phyloP scores from a whole-genome alignment of 2,329 filamentous ascomycete genomes.

The Penicillium thymicola region DNA sequence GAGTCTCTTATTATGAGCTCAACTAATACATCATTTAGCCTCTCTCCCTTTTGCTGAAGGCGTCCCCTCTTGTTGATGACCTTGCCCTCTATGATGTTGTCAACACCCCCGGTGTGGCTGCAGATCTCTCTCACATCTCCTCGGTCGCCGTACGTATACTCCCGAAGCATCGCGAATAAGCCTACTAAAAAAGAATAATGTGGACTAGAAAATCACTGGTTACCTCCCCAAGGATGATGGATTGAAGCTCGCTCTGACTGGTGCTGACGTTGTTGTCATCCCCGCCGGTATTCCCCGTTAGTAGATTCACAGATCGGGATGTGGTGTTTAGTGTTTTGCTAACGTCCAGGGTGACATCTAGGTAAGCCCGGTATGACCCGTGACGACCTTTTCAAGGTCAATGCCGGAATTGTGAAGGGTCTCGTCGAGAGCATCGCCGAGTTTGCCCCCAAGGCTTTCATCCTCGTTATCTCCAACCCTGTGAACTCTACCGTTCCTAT shows the following conservation, averaged over 20 bases:
- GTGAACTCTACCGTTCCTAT: conserved; percentile 99
- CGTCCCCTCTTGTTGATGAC: conserved; percentile 81
- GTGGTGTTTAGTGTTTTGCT: neutral
- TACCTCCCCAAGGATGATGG: conserved; percentile 84
- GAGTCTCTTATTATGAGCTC: neutral
- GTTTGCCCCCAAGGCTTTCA: conserved; percentile 85
- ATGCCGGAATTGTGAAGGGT: conserved; percentile 94
- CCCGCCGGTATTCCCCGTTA: conserved; percentile 95
- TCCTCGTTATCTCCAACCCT: conserved; percentile 98
- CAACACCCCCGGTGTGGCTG: conserved; percentile 93
- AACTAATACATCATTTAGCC: conserved; percentile 56
- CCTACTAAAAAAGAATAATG: neutral
- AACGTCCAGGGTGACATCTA: conserved; percentile 37
- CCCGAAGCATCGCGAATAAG: neutral
- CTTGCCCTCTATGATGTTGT: conserved; percentile 99
- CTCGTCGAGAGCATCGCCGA: conserved; percentile 86
- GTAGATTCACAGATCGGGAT: conserved; percentile 34
- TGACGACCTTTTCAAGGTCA: conserved; percentile 99
- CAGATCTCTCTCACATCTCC: conserved; percentile 97
- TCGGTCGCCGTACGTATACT: conserved; percentile 68
- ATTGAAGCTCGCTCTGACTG: conserved; percentile 82
- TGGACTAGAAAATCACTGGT: conserved; percentile 71
- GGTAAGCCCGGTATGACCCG: conserved; percentile 99
- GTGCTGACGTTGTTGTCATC: conserved; percentile 94
- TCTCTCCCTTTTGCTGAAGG: conserved; percentile 93